Evolutionary conservation across 2,329 filamentous ascomycete species (phyloP).

Genomic region (Colletotrichum sp.): DNA sequence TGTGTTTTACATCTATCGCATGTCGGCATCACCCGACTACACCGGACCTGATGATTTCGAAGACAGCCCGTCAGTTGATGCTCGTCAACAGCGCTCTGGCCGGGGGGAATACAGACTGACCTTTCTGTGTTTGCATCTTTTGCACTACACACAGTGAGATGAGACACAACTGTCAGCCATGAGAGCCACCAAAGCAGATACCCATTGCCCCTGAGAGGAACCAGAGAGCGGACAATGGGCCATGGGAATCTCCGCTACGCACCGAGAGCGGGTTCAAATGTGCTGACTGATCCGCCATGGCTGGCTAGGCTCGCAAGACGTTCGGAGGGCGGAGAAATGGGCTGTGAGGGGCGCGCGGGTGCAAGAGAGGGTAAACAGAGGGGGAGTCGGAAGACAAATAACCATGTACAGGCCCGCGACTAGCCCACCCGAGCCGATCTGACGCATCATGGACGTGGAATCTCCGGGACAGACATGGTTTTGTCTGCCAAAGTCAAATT

Average conservation of each 20-base stretch:
- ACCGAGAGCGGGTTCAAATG: conserved; percentile 15
- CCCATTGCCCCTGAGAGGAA: not conserved
- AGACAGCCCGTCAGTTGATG: not conserved
- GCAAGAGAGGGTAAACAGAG: not conserved
- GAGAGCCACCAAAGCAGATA: not conserved
- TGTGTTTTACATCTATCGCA: conserved; percentile 31
- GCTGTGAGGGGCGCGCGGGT: not conserved
- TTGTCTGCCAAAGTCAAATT: not conserved
- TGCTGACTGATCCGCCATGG: conserved; percentile 6
- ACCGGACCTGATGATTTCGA: conserved; percentile 26
- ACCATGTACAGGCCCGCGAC: not conserved
- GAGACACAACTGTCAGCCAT: not conserved
- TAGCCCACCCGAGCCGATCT: not conserved
- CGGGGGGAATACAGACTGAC: not conserved
- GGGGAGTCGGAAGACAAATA: conserved; percentile 1
- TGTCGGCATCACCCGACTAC: conserved; percentile 32
- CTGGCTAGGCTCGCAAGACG: not conserved
- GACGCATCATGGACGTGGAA: not conserved
- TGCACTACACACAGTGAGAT: not conserved
- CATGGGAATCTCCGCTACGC: not conserved
- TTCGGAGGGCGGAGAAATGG: not conserved
- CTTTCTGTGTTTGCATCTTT: conserved; percentile 11
- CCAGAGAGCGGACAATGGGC: not conserved
- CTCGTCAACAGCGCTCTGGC: not conserved
- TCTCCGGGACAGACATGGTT: not conserved